Percentiles rank a stretch among this genome's conserved stretches.
Conservation (phyloP, 164 flowering plant genomes). For the Paratinospora sagittata region DNA sequence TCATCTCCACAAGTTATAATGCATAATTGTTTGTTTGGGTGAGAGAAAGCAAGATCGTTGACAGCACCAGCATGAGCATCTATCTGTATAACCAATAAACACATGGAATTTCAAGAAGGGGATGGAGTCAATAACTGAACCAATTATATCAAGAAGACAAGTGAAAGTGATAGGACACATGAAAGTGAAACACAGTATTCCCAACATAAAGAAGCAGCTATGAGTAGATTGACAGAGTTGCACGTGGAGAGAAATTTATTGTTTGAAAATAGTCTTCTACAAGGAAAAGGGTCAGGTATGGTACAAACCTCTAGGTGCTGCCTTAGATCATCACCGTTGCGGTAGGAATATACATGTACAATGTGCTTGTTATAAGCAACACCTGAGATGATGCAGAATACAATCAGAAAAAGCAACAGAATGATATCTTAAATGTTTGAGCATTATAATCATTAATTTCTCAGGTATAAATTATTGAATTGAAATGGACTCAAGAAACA, state of each 20-base stretch:
- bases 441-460: background rate
- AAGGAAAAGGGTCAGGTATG: background rate
- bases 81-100: slow-evolving; percentile 31
- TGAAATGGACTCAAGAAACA: background rate
- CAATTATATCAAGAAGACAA: background rate
- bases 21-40: slow-evolving; percentile 59
- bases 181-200: background rate
- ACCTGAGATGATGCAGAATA: slow-evolving; percentile 29
- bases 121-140: background rate
- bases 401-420: background rate
- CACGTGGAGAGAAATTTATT: background rate
- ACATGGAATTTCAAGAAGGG: background rate
- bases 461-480: background rate
- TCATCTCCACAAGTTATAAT: slow-evolving; percentile 79
- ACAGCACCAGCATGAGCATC: slow-evolving; percentile 74
- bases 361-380: slow-evolving; percentile 70
- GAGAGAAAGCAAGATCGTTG: slow-evolving; percentile 73
- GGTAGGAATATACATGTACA: slow-evolving; percentile 59
- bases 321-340: slow-evolving; percentile 43
- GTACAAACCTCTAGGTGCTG: slow-evolving; percentile 60
- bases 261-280: background rate
- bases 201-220: background rate
- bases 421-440: background rate
- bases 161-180: background rate
- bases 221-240: background rate